These are phyloP conservation scores for Aspergillus hancockii DNA, from an alignment of 495 filamentous ascomycete genomes.

Conservation along the genomic window DNA sequence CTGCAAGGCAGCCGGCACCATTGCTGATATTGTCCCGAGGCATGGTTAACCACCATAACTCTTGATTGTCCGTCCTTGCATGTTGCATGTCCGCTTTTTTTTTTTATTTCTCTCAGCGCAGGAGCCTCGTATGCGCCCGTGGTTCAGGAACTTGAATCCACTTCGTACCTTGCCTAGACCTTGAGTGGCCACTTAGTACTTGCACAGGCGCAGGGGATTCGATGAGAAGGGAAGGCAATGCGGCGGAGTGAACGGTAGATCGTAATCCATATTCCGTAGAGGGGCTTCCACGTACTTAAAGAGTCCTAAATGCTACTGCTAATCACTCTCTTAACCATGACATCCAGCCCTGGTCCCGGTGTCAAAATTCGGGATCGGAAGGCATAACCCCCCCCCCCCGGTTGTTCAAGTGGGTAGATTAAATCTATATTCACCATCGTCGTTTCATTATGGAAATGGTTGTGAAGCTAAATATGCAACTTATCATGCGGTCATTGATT, in stretches of 20 bases:
- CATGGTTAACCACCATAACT: too few species aligned
- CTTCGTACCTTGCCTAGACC: constrained; percentile 8
- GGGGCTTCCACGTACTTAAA: neutral
- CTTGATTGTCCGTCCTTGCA: neutral
- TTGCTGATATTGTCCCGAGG: too few species aligned
- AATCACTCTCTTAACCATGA: neutral
- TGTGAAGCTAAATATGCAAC: neutral
- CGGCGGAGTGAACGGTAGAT: constrained; percentile 5
- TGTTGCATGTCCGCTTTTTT: neutral
- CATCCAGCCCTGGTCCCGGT: neutral
- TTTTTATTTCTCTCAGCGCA: neutral
- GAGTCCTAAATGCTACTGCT: too few species aligned
- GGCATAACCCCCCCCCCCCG: neutral
- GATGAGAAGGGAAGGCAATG: neutral
- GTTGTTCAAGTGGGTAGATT: neutral
- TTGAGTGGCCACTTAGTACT: neutral
- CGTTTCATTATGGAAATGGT: neutral
- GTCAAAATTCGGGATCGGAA: neutral
- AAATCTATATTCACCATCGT: neutral
- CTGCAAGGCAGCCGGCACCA: neutral
- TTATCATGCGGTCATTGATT: neutral
- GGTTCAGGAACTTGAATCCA: constrained; percentile 16
- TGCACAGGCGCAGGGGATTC: neutral
- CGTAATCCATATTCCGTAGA: neutral
- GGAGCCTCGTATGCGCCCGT: constrained; percentile 9